These are phyloP conservation scores for Geotrichum reessii DNA, from an alignment of 1,139 yeast species.

Conservation along the genomic window DNA sequence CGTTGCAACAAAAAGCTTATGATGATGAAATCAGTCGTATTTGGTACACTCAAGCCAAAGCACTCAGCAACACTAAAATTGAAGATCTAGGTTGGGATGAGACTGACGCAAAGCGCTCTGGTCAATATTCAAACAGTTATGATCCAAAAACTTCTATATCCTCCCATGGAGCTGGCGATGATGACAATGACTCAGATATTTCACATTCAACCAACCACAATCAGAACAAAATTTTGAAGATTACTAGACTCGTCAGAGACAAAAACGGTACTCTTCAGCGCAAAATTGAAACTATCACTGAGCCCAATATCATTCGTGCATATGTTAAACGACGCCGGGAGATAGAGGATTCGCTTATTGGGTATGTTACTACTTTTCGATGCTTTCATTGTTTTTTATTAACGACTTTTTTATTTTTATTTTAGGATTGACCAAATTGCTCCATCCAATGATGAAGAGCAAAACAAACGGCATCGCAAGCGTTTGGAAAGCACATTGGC, in stretches of 20 bases:
- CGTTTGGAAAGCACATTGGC: constrained; percentile 77
- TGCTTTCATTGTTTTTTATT: constrained; percentile 9
- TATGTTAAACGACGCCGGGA: constrained; percentile 75
- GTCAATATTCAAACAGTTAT: constrained; percentile 2
- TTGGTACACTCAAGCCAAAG: constrained; percentile 81
- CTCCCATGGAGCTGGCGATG: constrained; percentile 33
- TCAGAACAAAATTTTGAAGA: constrained; percentile 52
- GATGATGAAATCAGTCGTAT: constrained; percentile 85
- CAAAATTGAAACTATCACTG: constrained; percentile 68
- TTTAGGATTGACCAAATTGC: constrained; percentile 51
- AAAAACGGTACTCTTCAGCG: constrained; percentile 83
- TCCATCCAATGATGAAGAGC: constrained; percentile 81
- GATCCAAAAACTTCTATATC: constrained; percentile 11
- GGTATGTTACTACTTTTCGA: constrained; percentile 33
- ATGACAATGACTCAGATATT: constrained; percentile 35
- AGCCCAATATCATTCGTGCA: constrained; percentile 81
- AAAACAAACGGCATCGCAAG: constrained; percentile 71
- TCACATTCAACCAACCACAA: constrained; percentile 29
- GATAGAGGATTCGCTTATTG: constrained; percentile 64
- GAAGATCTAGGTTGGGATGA: constrained; percentile 34
- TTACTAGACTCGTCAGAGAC: constrained; percentile 76
- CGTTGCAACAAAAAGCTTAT: constrained; percentile 85
- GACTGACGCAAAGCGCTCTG: constrained; percentile 33
- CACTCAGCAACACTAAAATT: constrained; percentile 45
- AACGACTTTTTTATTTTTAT: constrained; percentile 14